Evolutionary conservation across 1,284 basidiomycete genomes (phyloP).

Genomic region (Cerrena zonata): DNA sequence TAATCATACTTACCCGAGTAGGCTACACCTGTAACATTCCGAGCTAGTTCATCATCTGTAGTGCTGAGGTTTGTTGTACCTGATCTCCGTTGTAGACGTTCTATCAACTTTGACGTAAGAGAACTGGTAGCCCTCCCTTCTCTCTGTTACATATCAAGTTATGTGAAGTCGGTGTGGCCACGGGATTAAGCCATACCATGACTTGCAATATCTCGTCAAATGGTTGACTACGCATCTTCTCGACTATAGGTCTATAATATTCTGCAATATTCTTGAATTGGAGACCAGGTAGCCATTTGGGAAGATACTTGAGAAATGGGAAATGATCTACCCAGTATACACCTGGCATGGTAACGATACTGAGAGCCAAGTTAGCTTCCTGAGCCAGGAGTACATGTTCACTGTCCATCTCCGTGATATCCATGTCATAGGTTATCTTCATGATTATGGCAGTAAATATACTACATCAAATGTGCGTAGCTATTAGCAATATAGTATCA

Average conservation of each 20-base stretch:
- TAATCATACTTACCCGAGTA: not conserved
- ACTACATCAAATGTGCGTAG: not conserved
- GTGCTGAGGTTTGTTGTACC: constrained; percentile 1
- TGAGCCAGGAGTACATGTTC: not conserved
- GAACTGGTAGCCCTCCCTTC: constrained; percentile 10
- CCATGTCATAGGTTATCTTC: constrained; percentile 6
- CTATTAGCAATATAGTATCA: not conserved
- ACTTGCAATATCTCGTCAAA: constrained; percentile 7
- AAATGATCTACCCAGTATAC: constrained; percentile 15
- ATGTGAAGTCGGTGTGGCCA: not conserved
- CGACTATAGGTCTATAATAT: constrained; percentile 7
- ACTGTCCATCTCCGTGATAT: constrained; percentile 4
- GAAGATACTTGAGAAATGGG: constrained; percentile 13
- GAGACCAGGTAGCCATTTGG: constrained; percentile 17
- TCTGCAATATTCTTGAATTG: constrained; percentile 11
- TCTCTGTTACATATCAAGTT: not conserved
- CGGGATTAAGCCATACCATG: constrained; percentile 10
- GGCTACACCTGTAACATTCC: constrained; percentile 2
- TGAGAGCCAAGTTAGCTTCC: not conserved
- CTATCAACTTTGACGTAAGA: constrained; percentile 8
- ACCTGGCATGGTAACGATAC: not conserved
- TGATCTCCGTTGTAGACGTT: not conserved
- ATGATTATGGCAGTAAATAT: constrained; percentile 3
- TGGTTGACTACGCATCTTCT: constrained; percentile 3
- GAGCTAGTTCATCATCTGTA: not conserved